Evolutionary conservation across 2,329 filamentous ascomycete species (phyloP).

Genomic region (Penicillium sclerotiorum): DNA sequence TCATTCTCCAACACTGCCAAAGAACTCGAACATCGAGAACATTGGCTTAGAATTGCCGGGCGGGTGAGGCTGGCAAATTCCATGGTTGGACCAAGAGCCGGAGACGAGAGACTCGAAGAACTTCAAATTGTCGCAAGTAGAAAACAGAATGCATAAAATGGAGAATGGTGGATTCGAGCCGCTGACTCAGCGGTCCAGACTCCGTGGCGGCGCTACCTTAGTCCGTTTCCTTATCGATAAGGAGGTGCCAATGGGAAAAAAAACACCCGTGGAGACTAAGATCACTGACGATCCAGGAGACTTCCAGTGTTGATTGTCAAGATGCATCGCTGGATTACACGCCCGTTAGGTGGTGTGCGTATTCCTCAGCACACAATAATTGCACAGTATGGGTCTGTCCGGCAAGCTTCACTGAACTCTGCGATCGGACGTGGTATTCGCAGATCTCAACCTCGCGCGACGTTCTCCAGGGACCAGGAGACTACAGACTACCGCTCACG

Average conservation of each 20-base stretch:
- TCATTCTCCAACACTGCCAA: slow-evolving; percentile 45
- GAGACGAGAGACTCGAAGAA: slow-evolving; percentile 23
- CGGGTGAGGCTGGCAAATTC: slow-evolving; percentile 39
- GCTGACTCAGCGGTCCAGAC: slow-evolving; percentile 34
- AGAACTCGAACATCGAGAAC: slow-evolving; percentile 43
- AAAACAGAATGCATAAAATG: too few species aligned
- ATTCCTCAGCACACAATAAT: not conserved
- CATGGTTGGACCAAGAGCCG: slow-evolving; percentile 27
- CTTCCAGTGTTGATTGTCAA: not conserved
- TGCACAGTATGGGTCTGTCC: slow-evolving; percentile 27
- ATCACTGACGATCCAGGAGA: too few species aligned
- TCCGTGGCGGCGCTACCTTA: not conserved
- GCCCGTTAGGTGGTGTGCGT: not conserved
- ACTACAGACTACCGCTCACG: not conserved
- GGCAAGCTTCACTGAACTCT: slow-evolving; percentile 63
- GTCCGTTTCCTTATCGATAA: slow-evolving; percentile 3
- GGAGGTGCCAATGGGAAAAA: slow-evolving; percentile 9
- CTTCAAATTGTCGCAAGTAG: slow-evolving; percentile 12
- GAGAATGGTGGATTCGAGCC: not conserved
- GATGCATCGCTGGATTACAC: slow-evolving; percentile 15
- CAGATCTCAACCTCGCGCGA: slow-evolving; percentile 35
- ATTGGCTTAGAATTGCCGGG: slow-evolving; percentile 43
- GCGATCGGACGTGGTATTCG: slow-evolving; percentile 71
- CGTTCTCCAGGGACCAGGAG: slow-evolving; percentile 3
- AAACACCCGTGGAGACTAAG: too few species aligned